Percentiles rank a stretch among this genome's conserved stretches.
These are phyloP conservation scores for Sicyos baderoa DNA, from an alignment of 306 rosid species.

Conservation along the genomic window DNA sequence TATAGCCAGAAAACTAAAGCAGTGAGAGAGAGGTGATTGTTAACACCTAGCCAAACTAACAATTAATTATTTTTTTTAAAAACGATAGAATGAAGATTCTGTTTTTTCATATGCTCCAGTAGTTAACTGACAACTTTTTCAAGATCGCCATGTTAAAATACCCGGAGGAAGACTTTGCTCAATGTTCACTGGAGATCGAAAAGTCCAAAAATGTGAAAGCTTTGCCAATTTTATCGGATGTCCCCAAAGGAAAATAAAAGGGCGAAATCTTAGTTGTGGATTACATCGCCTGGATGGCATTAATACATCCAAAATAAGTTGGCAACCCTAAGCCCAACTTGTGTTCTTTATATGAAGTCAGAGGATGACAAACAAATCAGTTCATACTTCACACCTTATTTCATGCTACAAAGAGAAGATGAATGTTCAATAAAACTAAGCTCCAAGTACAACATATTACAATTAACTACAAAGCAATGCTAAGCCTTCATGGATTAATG, in stretches of 20 bases:
- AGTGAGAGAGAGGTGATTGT: no score
- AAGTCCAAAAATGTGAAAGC: background rate
- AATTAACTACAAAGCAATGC: background rate
- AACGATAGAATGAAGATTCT: no score
- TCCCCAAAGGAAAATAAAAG: no score
- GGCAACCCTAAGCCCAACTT: background rate
- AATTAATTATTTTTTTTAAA: no score
- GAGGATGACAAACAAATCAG: background rate
- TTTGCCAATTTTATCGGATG: no score
- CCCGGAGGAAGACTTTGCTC: background rate
- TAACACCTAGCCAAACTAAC: no score
- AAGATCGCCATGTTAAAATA: no score
- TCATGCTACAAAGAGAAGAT: background rate
- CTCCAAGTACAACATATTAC: background rate
- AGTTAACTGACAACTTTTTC: no score
- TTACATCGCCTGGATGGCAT: background rate
- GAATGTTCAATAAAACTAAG: background rate
- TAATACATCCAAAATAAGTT: background rate
- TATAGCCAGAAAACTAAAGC: no score
- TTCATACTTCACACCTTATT: background rate
- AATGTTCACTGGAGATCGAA: background rate
- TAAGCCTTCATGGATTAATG: background rate
- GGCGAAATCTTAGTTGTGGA: background rate
- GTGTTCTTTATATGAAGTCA: background rate
- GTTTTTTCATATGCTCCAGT: no score